Base-by-base conservation (phyloP, 1,284 basidiomycete species). In the Tilletia walkeri region DNA sequence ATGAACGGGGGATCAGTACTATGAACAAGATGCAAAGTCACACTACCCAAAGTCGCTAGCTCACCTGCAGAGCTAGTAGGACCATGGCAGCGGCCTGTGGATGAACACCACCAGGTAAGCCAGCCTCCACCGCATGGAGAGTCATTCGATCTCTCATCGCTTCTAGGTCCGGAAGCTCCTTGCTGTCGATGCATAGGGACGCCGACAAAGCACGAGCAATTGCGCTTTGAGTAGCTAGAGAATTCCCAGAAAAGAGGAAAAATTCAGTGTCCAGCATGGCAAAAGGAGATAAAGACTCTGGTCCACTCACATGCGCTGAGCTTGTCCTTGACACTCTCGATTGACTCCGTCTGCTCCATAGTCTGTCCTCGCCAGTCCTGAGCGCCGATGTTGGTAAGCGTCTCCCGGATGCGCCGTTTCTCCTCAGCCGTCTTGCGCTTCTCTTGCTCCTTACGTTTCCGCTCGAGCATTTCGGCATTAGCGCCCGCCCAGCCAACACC, bases 91-190 rank as follows among this genome's bases (percentile, higher is more conserved):
- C 84, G 2, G 84, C 84, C 63, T 84, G 76, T 0, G 75, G 70
- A 24, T 82, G 78, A 2, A 84, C 81, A 14, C 85, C 85, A 0
- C 78, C 79, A 0, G 73, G 65, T 68, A 86, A 74, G 10, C 84
- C 84, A 1, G 76, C 77, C 65, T 85, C 82, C 49, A 84, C 84
- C 3, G 85, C 84, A 14, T 83, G 69, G 7, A 84, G 69, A 24
- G 81, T 78, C 85, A 86, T 86, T 4, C 85, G 76, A 69, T 85
- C 85, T 34, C 75, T 78, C 49, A 86, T 72, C 4, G 72, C 75
- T 30, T 86, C 83, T 2, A 81, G 39, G 69, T 85, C 84, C 4
- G 85, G 85, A 30, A 86, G 67, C 16, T 81, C 70, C 54, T 84
- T 83, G 34, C 80, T 75, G 67, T 85, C 84, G 72, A 80, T 79